These are phyloP conservation scores for Parietaria judaica DNA, from an alignment of 306 rosid species.

Conservation along the genomic window DNA sequence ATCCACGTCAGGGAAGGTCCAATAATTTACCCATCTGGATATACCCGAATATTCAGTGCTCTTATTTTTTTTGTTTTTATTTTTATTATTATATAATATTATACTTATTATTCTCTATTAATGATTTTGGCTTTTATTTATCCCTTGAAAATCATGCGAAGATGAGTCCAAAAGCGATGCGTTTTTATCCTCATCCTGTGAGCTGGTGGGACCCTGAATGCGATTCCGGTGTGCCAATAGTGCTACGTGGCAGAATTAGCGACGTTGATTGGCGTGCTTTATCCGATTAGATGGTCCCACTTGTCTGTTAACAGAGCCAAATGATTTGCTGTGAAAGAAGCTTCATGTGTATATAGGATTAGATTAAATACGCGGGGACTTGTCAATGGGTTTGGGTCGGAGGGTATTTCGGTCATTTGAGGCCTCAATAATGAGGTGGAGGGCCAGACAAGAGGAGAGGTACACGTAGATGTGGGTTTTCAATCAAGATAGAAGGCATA, in stretches of 20 bases:
- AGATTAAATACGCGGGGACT: conserved; percentile 1
- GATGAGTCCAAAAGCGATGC: background rate
- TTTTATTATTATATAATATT: too few species aligned
- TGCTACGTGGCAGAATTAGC: conserved; percentile 20
- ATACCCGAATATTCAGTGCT: conserved; percentile 29
- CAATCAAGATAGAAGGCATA: too few species aligned
- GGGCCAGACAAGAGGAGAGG: too few species aligned
- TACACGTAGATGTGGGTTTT: too few species aligned
- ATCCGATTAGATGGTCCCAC: conserved; percentile 16
- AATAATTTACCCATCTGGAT: conserved; percentile 50
- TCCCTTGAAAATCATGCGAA: too few species aligned
- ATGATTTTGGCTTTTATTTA: background rate
- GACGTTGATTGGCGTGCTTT: conserved; percentile 14
- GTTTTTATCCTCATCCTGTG: background rate
- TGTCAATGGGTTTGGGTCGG: conserved; percentile 2
- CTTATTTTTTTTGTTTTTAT: too few species aligned
- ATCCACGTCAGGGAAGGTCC: conserved; percentile 59
- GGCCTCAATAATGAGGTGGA: too few species aligned
- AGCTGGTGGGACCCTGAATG: background rate
- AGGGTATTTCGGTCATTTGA: too few species aligned
- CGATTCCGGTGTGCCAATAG: background rate
- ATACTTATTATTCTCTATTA: background rate
- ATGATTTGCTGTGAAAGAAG: too few species aligned
- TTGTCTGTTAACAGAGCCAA: background rate
- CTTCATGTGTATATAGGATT: background rate